Evolutionary conservation across 1,139 yeast species (phyloP).

Genomic region (Torulaspora pretoriensis): DNA sequence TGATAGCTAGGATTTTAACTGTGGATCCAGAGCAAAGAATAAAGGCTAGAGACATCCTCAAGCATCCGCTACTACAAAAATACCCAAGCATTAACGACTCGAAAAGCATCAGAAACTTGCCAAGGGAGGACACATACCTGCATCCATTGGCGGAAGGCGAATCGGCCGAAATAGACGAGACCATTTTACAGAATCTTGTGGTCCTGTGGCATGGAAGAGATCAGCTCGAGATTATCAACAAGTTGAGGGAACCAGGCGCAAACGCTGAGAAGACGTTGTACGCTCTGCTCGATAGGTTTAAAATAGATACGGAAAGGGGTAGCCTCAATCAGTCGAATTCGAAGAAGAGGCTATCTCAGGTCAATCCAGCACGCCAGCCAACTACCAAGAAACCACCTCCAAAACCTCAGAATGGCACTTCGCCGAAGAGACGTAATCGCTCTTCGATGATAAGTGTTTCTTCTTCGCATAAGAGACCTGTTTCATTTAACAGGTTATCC

Average conservation of each 20-base stretch:
- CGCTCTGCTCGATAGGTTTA: slow-evolving; percentile 49
- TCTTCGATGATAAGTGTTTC: slow-evolving; percentile 51
- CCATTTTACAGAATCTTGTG: slow-evolving; percentile 61
- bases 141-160: slow-evolving; percentile 46
- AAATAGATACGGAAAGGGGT: slow-evolving; percentile 38
- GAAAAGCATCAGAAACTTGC: slow-evolving; percentile 48
- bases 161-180: slow-evolving; percentile 48
- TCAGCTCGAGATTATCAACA: slow-evolving; percentile 50
- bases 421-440: slow-evolving; percentile 41
- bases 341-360: slow-evolving; percentile 21
- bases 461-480: slow-evolving; percentile 52
- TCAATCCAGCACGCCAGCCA: slow-evolving; percentile 4
- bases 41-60: slow-evolving; percentile 67
- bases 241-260: slow-evolving; percentile 53
- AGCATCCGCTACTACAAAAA: slow-evolving; percentile 69
- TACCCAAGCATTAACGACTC: slow-evolving; percentile 44
- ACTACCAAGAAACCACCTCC: slow-evolving; percentile 8
- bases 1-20: slow-evolving; percentile 65
- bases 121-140: slow-evolving; percentile 60
- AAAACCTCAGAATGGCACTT: slow-evolving; percentile 14
- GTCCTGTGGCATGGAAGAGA: slow-evolving; percentile 74
- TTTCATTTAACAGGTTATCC: slow-evolving; percentile 46
- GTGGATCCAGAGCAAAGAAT: slow-evolving; percentile 78
- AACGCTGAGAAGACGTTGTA: slow-evolving; percentile 75
- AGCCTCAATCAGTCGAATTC: slow-evolving; percentile 24